Conservation (phyloP, 2,329 filamentous ascomycete genomes). For the Fusarium xyrophilum region DNA sequence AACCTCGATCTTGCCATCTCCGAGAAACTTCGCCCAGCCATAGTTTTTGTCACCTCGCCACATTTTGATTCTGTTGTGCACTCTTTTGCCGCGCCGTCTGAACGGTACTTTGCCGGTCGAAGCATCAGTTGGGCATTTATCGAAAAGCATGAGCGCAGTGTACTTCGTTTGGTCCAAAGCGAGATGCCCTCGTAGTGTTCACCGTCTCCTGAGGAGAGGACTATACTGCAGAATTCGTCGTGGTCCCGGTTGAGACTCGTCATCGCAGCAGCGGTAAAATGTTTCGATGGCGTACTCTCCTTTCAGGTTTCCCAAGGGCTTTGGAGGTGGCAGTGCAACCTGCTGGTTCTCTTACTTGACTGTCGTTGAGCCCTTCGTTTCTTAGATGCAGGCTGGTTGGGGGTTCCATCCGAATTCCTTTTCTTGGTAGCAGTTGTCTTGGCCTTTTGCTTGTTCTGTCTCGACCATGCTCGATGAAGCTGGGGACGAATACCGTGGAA, state of each 20-base stretch:
- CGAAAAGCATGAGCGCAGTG: background rate
- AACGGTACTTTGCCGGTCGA: background rate
- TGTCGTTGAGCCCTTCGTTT: background rate
- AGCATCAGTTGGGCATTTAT: background rate
- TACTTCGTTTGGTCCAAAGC: background rate
- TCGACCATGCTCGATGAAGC: background rate
- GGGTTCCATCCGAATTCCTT: accelerated
- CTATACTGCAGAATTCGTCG: background rate
- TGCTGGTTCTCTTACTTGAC: background rate
- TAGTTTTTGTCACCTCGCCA: background rate
- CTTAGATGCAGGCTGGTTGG: background rate
- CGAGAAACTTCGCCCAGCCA: background rate
- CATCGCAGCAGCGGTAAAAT: background rate
- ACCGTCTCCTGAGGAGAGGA: background rate
- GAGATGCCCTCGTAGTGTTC: background rate
- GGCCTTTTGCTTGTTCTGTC: background rate
- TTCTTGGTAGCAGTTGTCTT: accelerated
- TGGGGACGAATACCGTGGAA: background rate
- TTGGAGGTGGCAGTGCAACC: background rate
- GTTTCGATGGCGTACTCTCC: background rate
- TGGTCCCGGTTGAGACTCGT: background rate
- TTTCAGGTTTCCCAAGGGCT: background rate
- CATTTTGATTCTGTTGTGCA: accelerated
- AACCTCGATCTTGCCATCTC: background rate
- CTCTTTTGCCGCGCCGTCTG: background rate